These are phyloP conservation scores for Amanita fuliginea DNA, from an alignment of 768 basidiomycete species.

Conservation along the genomic window DNA sequence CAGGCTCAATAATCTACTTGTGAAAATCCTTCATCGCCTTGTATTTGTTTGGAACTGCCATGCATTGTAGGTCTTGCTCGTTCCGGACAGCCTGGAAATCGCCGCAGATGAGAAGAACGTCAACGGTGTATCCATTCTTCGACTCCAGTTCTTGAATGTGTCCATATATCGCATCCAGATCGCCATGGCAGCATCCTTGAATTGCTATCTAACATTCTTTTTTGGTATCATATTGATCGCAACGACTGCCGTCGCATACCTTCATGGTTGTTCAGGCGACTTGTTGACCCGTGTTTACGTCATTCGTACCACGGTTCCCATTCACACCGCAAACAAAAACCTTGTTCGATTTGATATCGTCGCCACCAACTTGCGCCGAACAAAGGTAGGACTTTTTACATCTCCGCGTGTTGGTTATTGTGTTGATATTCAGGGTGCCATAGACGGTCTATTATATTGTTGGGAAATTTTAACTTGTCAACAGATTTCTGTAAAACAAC, in stretches of 20 bases:
- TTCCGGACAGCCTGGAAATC: slow-evolving; percentile 95
- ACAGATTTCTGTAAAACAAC: no score
- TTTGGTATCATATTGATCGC: neutral
- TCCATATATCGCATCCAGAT: slow-evolving; percentile 78
- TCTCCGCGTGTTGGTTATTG: no score
- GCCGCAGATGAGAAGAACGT: slow-evolving; percentile 86
- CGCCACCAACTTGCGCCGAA: no score
- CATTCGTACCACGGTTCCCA: no score
- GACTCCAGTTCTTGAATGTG: slow-evolving; percentile 55
- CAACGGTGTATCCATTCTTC: slow-evolving; percentile 55
- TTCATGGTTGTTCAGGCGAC: neutral
- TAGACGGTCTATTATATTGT: no score
- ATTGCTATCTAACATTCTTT: slow-evolving; percentile 57
- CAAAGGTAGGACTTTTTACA: no score
- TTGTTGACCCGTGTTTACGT: neutral
- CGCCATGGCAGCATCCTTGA: slow-evolving; percentile 93
- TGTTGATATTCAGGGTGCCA: no score
- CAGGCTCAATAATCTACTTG: slow-evolving; percentile 33
- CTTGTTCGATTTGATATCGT: no score
- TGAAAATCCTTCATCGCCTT: slow-evolving; percentile 75
- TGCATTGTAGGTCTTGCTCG: slow-evolving; percentile 70
- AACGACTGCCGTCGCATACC: neutral
- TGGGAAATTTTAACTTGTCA: no score
- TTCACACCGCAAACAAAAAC: no score
- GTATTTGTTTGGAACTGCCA: slow-evolving; percentile 90